phyloP scores from a whole-genome alignment of 257 asterid species.

The Perilla frutescens region DNA sequence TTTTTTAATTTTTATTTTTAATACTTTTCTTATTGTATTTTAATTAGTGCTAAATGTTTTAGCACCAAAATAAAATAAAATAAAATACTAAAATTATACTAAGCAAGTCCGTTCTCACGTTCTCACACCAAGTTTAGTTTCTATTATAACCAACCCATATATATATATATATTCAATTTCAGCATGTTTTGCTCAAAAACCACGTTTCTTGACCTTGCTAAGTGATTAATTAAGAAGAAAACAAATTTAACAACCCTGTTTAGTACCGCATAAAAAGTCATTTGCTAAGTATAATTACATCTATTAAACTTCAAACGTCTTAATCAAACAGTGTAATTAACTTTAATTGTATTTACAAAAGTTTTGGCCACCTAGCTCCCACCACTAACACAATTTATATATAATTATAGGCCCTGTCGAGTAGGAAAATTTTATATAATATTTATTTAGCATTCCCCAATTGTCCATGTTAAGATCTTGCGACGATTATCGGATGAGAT shows the following conservation, averaged over 20 bases:
- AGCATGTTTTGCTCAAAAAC: neutral
- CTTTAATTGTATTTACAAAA: neutral
- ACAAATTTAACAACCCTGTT: neutral
- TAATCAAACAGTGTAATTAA: neutral
- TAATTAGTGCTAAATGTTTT: too few relatives aligned
- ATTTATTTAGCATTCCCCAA: neutral
- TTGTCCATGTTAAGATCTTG: neutral
- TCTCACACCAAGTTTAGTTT: too few relatives aligned
- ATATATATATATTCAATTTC: neutral
- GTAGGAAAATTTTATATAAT: neutral
- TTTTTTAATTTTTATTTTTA: too few relatives aligned
- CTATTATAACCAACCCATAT: too few relatives aligned
- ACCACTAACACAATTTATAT: neutral
- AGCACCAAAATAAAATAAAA: too few relatives aligned
- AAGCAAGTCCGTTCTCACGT: too few relatives aligned
- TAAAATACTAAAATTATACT: too few relatives aligned
- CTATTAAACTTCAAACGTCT: neutral
- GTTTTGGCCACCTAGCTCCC: neutral
- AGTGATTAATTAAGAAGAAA: neutral
- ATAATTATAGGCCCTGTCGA: neutral
- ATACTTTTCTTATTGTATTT: too few relatives aligned
- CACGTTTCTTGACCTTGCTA: neutral
- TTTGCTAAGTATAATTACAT: neutral
- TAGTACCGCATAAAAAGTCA: neutral
- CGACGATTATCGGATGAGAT: too few relatives aligned